Evolutionary conservation across 1,284 basidiomycete species (phyloP), one percentile per base, ranked within the genome.

Genomic region (Trametes versicolor): DNA sequence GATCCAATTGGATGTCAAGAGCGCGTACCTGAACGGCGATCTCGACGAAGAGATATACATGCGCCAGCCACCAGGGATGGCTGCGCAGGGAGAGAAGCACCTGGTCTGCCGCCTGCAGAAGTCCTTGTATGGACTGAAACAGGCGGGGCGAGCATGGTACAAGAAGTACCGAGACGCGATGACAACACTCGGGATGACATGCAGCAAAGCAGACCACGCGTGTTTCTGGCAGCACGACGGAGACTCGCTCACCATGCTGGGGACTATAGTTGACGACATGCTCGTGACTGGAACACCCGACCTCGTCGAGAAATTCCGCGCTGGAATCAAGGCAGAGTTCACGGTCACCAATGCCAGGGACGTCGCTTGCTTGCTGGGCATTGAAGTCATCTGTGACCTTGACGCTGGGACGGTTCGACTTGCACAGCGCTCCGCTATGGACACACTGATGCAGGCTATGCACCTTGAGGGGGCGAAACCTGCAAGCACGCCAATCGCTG

Each of bases 1-100:
- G 3, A 73, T 80, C 50, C 81, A 83, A 59, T 75, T 82, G 10
- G 77, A 84, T 62, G 71, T 84, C 60, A 78, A 78, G 34, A 70
- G 71, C 0, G 80, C 79, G 0, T 83, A 78, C 57, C 73, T 80
- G 0, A 79, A 81, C 69, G 75, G 74, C 0, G 63, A 75, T 55
- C 75, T 81, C 27, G 70, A 70, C 1, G 73, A 78, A 32, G 45
- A 56, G 23, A 61, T 65, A 27, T 65, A 39, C 41, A 77, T 82
- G 72, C 68, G 75, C 19, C 78, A 79, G 54, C 79, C 77, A 0
- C 47, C 70, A 5, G 78, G 34, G n/a, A 27, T 19, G 25, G n/a
- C n/a, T n/a, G n/a, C n/a, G n/a, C n/a, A n/a, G n/a, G n/a, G n/a
- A n/a, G n/a, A n/a, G n/a, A n/a, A 45, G 25, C 32, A 45, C 49